Evolutionary conservation across 1,284 basidiomycete genomes (phyloP).

Genomic region (Ceratobasidium sp.): DNA sequence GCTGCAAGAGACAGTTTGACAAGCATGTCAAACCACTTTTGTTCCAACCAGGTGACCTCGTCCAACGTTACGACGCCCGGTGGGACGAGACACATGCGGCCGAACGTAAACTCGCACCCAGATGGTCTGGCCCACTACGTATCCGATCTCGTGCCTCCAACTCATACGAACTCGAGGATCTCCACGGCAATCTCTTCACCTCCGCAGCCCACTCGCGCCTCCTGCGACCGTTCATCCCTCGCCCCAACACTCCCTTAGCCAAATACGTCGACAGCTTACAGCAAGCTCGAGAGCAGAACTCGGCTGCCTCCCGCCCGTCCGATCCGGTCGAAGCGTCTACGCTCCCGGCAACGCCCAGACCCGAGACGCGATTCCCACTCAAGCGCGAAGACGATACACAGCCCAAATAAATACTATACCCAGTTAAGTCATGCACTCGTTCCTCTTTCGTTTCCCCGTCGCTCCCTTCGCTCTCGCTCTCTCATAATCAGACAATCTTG

Average conservation of each 20-base stretch:
- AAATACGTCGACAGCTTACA: neutral
- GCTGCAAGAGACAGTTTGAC: conserved; percentile 38
- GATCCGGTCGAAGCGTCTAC: neutral
- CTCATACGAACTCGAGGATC: conserved; percentile 36
- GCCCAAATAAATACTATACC: neutral
- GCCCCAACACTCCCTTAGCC: neutral
- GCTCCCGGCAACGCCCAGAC: neutral
- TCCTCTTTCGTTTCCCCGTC: neutral
- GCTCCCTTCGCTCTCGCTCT: too few species aligned
- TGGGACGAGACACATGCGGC: conserved; percentile 28
- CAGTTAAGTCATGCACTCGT: neutral
- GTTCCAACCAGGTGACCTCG: conserved; percentile 36
- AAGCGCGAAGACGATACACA: neutral
- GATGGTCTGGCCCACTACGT: conserved; percentile 40
- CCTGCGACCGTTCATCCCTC: conserved; percentile 20
- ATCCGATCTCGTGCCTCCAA: neutral
- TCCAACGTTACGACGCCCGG: conserved; percentile 40
- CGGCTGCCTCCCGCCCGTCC: neutral
- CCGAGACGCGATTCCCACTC: neutral
- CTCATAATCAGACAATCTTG: too few species aligned
- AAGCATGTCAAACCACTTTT: neutral
- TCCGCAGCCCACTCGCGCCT: neutral
- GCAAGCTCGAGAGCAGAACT: neutral
- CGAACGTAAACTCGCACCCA: conserved; percentile 32
- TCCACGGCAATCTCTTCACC: conserved; percentile 8